Evolutionary conservation across 306 rosid species (phyloP), one percentile per base, ranked within the genome.

Genomic region (Cucurbita maxima): DNA sequence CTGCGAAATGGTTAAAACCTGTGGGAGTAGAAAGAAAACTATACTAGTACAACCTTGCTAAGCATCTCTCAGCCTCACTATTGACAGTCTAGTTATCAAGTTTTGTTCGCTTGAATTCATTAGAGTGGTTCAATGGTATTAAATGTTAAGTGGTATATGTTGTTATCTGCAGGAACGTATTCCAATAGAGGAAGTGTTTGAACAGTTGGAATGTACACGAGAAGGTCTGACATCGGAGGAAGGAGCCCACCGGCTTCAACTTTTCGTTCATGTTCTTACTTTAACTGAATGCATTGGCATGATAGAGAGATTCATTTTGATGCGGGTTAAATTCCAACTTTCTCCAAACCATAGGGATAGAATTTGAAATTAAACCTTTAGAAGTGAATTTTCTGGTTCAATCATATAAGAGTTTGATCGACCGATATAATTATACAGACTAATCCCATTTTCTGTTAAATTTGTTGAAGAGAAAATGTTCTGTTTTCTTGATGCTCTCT

Each of bases 141-240:
- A 19, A 40, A 40, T 38, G 76, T 9, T 50, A 18, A 51, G 58
- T 37, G 43, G 5, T 62, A 12, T 50, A 45, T 66, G n/a, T 56
- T 80, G 54, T 44, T 73, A 69, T 77, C 19, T 19, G 47, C 88
- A 92, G 97, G 99, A 95, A 74, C 83, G 80, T 36, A 89, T 95
- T 84, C 99, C 99, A 0, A 83, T 95, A 48, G 99, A 91, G 75
- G 97, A 95, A 82, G 99, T 95, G 81, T 95, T 95, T 75, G 96
- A 91, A 78, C 96, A 89, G 86, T 83, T 95, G 77, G 86, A 91
- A 95, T 91, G 97, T 83, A 59, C 99, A 16, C 87, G 74, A 78
- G 89, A 79, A 81, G 99, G 99, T 78, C 78, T 95, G n/a, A 45
- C 96, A 5, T 76, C 88, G 0, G 96, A 91, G 30, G 99, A 95